Conservation (phyloP, 768 basidiomycete genomes). For the Suillus brevipes region DNA sequence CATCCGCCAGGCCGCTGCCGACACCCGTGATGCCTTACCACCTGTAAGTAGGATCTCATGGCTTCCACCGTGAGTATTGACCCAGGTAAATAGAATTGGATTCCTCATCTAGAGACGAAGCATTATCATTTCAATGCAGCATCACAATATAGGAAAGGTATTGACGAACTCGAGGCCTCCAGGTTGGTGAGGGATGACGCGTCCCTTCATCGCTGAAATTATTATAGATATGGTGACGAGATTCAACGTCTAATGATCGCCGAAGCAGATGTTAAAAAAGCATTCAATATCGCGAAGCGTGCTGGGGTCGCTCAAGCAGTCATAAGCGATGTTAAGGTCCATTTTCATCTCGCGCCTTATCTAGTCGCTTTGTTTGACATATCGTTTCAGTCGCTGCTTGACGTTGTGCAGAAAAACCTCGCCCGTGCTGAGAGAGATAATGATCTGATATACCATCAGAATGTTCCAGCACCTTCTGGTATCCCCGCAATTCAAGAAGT, state of each 20-base stretch:
- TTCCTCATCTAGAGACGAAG: slow-evolving; percentile 81
- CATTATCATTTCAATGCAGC: slow-evolving; percentile 84
- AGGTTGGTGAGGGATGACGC: slow-evolving; percentile 42
- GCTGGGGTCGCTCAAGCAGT: slow-evolving; percentile 63
- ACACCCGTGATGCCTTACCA: slow-evolving; percentile 51
- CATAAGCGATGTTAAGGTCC: slow-evolving; percentile 77
- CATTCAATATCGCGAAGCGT: slow-evolving; percentile 64
- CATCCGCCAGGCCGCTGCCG: slow-evolving; percentile 44
- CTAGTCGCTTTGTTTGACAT: background rate
- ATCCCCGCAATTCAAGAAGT: slow-evolving; percentile 65
- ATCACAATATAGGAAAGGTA: slow-evolving; percentile 83
- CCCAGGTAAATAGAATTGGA: slow-evolving; percentile 54
- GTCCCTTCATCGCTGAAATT: background rate
- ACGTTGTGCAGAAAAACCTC: slow-evolving; percentile 65
- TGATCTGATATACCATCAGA: slow-evolving; percentile 91
- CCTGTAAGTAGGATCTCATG: slow-evolving; percentile 41
- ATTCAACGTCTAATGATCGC: slow-evolving; percentile 77
- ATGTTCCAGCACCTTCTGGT: slow-evolving; percentile 71
- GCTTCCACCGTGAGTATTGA: slow-evolving; percentile 12
- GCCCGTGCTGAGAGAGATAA: slow-evolving; percentile 86
- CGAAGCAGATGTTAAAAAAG: slow-evolving; percentile 65
- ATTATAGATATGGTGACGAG: slow-evolving; percentile 82
- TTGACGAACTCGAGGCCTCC: slow-evolving; percentile 82
- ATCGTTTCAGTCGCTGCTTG: slow-evolving; percentile 65
- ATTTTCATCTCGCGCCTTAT: slow-evolving; percentile 11